Evolutionary conservation across 495 filamentous ascomycete species (phyloP).

Genomic region (Chlorociboria aeruginascens): DNA sequence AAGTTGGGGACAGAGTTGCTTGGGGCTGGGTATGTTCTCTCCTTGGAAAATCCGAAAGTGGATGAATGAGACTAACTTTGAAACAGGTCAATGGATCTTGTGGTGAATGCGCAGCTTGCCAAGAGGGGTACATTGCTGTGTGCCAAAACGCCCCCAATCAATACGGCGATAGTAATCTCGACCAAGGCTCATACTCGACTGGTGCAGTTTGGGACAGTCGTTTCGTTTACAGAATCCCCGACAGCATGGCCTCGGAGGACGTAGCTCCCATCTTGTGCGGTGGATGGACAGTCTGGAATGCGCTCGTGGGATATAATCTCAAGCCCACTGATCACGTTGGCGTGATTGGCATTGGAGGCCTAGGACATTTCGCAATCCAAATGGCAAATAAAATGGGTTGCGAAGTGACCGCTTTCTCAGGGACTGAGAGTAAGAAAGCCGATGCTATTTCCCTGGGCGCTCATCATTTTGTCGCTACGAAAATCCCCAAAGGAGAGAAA

Average conservation of each 20-base stretch:
- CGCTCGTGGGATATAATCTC: constrained; percentile 28
- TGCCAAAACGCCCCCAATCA: constrained; percentile 25
- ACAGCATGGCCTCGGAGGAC: constrained; percentile 25
- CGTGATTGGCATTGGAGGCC: constrained; percentile 46
- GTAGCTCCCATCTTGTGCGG: constrained; percentile 43
- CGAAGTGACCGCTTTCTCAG: constrained; percentile 43
- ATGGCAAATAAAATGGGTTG: constrained; percentile 48
- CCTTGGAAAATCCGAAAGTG: constrained; percentile 24
- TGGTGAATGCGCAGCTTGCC: constrained; percentile 40
- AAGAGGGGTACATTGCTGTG: constrained; percentile 36
- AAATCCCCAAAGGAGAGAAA: constrained; percentile 16
- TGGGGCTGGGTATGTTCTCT: background rate
- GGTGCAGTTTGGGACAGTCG: constrained; percentile 41
- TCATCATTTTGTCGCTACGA: constrained; percentile 36
- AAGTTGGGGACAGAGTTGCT: no score
- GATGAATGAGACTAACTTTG: constrained; percentile 45
- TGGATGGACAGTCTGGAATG: constrained; percentile 38
- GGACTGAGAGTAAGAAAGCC: constrained; percentile 40
- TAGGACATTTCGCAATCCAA: constrained; percentile 51
- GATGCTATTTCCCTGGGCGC: constrained; percentile 44
- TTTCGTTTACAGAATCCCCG: constrained; percentile 41
- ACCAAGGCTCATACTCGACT: constrained; percentile 41
- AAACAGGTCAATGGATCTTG: constrained; percentile 37
- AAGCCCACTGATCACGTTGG: constrained; percentile 40
- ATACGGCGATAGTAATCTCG: constrained; percentile 33